Evolutionary conservation across 768 basidiomycete genomes (phyloP).

Genomic region (Mycena epipterygia): DNA sequence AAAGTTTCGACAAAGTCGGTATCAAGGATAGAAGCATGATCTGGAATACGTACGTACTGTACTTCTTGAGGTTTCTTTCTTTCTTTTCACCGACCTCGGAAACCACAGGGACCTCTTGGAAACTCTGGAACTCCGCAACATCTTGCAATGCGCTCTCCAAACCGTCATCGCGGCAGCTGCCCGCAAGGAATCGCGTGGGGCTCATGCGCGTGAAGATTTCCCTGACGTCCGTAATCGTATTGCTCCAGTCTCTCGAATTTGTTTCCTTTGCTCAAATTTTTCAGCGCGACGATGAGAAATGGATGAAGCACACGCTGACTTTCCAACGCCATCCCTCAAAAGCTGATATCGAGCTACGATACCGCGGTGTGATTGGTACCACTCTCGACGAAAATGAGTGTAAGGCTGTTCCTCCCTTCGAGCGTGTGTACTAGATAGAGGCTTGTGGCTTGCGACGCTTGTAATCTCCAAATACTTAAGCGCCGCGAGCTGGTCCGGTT

Average conservation of each 20-base stretch:
- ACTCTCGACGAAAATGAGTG: slow-evolving; percentile 98
- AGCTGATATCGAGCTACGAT: slow-evolving; percentile 90
- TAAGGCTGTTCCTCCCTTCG: slow-evolving; percentile 97
- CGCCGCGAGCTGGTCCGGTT: too few relatives aligned
- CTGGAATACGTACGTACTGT: slow-evolving; percentile 91
- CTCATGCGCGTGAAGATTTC: slow-evolving; percentile 98
- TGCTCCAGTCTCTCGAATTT: neutral
- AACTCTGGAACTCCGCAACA: slow-evolving; percentile 96
- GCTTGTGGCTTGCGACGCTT: too few relatives aligned
- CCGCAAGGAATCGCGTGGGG: slow-evolving; percentile 97
- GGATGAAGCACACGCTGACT: slow-evolving; percentile 97
- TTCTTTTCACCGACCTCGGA: neutral
- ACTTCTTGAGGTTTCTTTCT: neutral
- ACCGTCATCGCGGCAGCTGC: slow-evolving; percentile 94
- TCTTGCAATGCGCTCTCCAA: slow-evolving; percentile 95
- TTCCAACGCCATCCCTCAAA: slow-evolving; percentile 84
- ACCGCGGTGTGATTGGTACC: slow-evolving; percentile 85
- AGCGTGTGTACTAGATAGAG: slow-evolving; percentile 95
- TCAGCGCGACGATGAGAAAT: slow-evolving; percentile 91
- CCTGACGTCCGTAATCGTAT: slow-evolving; percentile 81
- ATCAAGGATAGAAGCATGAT: slow-evolving; percentile 99
- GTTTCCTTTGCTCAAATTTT: neutral
- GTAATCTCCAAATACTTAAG: too few relatives aligned
- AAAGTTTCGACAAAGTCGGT: slow-evolving; percentile 90
- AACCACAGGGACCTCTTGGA: slow-evolving; percentile 89